These are phyloP conservation scores for Hyaloscypha bicolor DNA, from an alignment of 495 filamentous ascomycete species.

Conservation along the genomic window DNA sequence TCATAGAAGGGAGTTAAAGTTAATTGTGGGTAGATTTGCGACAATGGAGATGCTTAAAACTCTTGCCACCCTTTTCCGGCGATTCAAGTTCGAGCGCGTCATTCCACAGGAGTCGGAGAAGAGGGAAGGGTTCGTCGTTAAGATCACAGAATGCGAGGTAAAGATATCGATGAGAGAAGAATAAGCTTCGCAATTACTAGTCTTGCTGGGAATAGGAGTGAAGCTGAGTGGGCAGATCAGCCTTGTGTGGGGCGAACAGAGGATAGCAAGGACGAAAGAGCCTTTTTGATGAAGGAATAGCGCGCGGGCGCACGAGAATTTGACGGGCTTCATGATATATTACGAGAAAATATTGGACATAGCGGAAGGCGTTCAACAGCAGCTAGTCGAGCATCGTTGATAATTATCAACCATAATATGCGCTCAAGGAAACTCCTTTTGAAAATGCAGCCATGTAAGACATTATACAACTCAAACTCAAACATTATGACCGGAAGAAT, in stretches of 20 bases:
- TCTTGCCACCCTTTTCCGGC: slow-evolving; percentile 16
- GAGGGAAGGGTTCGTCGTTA: slow-evolving; percentile 13
- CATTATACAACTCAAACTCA: not conserved
- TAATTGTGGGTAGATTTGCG: slow-evolving; percentile 16
- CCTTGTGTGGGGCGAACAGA: not conserved
- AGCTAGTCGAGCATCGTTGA: not conserved
- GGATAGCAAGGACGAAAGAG: not conserved
- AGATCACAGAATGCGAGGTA: slow-evolving; percentile 10
- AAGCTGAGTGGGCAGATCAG: not conserved
- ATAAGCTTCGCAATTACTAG: not conserved
- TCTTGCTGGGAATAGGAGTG: too few species aligned
- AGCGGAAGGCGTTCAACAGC: not conserved
- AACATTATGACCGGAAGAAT: not conserved
- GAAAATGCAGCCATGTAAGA: not conserved
- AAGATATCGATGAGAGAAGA: slow-evolving; percentile 2
- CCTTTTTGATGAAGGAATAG: not conserved
- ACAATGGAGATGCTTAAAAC: slow-evolving; percentile 21
- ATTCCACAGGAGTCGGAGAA: not conserved
- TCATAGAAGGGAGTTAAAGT: not conserved
- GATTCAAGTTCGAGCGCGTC: slow-evolving; percentile 14
- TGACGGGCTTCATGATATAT: not conserved
- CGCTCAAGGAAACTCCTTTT: not conserved
- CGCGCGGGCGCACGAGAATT: not conserved
- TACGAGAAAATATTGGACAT: not conserved
- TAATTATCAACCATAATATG: not conserved